Evolutionary conservation across 1,284 basidiomycete species (phyloP), one percentile per base, ranked within the genome.

Genomic region (Malassezia pachydermatis): DNA sequence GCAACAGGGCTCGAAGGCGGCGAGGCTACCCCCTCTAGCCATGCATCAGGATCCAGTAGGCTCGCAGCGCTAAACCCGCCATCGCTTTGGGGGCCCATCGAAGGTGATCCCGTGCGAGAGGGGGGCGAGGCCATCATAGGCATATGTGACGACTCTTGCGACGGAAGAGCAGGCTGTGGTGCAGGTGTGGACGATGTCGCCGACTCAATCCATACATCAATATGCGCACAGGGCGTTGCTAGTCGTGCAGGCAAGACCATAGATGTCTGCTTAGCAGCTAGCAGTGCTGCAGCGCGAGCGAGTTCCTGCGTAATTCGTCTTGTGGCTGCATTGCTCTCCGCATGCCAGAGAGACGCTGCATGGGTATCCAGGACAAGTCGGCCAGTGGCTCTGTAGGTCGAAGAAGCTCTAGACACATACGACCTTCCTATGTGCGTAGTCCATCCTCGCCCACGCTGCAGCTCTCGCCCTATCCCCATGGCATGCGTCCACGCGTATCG

Each of bases 31-130:
- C 41, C 5, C 20, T 6, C 14, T 30, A 48, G 5, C 46, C 46
- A 48, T 16, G 40, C 40, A 24, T 48, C 46, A 2, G 46, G 46
- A 20, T 48, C 46, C 39, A 48, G 11, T 1, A 48, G 40, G 19
- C 27, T 20, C 8, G 19, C 24, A 6, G 46, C 40, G n/a, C 39
- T 30, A 19, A 48, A 48, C 5, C 46, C 46, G 27, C 45, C 45
- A 32, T 43, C 41, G 11, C 22, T 22, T 9, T 17, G 14, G 11
- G 34, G 16, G 9, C n/a, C 10, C 34, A n/a, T 5, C 2, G 11
- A 10, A 11, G 29, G 29, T n/a, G n/a, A n/a, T n/a, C n/a, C n/a
- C n/a, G n/a, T n/a, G n/a, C n/a, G n/a, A n/a, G n/a, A n/a, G 11
- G 5, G n/a, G 3, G 10, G 9, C 20, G 34, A 36, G 3, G 34